A percentile compares a stretch with the other conserved stretches of the same genome.
These are phyloP conservation scores for Tanacetum coccineum DNA, from an alignment of 129 eudicot species.

Conservation along the genomic window DNA sequence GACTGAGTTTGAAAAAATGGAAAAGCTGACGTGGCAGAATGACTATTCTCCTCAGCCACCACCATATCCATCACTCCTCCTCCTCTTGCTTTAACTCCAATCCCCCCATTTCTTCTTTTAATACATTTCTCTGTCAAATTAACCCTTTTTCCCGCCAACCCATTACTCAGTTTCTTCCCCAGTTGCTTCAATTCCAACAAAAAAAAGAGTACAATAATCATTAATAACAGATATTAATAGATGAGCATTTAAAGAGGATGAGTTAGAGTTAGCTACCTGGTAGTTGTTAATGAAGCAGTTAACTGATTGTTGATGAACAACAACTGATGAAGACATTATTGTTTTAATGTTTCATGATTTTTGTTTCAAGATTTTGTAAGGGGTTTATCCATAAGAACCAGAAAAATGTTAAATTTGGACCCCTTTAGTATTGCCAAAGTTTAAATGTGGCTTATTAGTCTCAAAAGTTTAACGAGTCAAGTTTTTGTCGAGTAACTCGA, in stretches of 20 bases:
- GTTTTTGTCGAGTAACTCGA: too few relatives aligned
- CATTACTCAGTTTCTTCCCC: constrained; percentile 31
- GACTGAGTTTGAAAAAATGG: constrained; percentile 41
- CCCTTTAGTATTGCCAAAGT: too few relatives aligned
- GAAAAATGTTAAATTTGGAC: too few relatives aligned
- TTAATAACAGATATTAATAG: too few relatives aligned
- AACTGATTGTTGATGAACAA: constrained; percentile 43
- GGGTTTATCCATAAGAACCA: too few relatives aligned
- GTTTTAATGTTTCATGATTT: constrained; percentile 5
- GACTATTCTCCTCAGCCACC: constrained; percentile 1
- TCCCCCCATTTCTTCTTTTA: constrained; percentile 24
- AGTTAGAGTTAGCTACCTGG: constrained; percentile 30
- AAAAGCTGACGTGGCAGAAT: constrained; percentile 35
- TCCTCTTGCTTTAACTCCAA: constrained; percentile 20
- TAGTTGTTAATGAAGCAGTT: constrained; percentile 33
- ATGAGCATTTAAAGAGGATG: too few relatives aligned
- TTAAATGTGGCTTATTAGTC: too few relatives aligned
- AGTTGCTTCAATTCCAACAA: constrained; percentile 21
- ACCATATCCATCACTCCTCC: constrained; percentile 29
- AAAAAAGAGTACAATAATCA: background rate
- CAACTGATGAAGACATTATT: constrained; percentile 45
- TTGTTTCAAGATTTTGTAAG: too few relatives aligned
- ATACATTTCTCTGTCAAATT: constrained; percentile 10
- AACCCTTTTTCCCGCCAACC: constrained; percentile 17
- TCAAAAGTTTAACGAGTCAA: too few relatives aligned